These are phyloP conservation scores for Halteria grandinella DNA, from an alignment of 73 alveolate species.

Conservation along the genomic window DNA sequence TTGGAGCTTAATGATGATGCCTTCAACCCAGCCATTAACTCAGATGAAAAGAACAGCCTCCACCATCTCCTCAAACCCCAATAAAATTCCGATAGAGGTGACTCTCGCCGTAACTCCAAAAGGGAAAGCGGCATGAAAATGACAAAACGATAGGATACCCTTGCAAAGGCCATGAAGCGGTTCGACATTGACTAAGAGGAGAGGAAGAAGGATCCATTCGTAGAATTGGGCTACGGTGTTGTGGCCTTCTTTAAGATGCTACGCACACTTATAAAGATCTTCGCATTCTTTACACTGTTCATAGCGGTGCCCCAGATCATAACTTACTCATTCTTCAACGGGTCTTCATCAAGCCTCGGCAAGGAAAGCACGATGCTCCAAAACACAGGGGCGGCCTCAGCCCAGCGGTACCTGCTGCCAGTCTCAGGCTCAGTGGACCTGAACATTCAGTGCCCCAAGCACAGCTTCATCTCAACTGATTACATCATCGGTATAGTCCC, in stretches of 20 bases:
- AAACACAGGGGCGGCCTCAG: not conserved
- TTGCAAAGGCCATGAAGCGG: too few relatives aligned
- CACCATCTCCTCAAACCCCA: too few relatives aligned
- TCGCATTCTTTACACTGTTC: constrained; percentile 42
- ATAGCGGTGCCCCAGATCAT: constrained; percentile 53
- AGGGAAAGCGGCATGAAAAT: too few relatives aligned
- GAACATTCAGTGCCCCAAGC: not conserved
- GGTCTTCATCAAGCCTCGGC: not conserved
- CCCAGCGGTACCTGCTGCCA: not conserved
- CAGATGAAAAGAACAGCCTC: too few relatives aligned
- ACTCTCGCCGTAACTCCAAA: too few relatives aligned
- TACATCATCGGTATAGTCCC: too few relatives aligned
- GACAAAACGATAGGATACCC: too few relatives aligned
- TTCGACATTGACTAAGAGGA: too few relatives aligned
- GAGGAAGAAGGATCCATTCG: constrained; percentile 27
- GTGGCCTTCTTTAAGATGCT: constrained; percentile 63
- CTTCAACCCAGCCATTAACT: too few relatives aligned
- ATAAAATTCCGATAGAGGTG: too few relatives aligned
- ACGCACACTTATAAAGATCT: constrained; percentile 36
- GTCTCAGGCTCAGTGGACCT: not conserved
- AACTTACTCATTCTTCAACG: not conserved
- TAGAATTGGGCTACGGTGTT: constrained; percentile 64
- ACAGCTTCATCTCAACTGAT: too few relatives aligned
- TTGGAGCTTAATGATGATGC: too few relatives aligned
- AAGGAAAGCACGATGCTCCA: constrained; percentile 8